These are phyloP conservation scores for Talaromyces pinophilus DNA, from an alignment of 2,329 filamentous ascomycete genomes.

Conservation along the genomic window DNA sequence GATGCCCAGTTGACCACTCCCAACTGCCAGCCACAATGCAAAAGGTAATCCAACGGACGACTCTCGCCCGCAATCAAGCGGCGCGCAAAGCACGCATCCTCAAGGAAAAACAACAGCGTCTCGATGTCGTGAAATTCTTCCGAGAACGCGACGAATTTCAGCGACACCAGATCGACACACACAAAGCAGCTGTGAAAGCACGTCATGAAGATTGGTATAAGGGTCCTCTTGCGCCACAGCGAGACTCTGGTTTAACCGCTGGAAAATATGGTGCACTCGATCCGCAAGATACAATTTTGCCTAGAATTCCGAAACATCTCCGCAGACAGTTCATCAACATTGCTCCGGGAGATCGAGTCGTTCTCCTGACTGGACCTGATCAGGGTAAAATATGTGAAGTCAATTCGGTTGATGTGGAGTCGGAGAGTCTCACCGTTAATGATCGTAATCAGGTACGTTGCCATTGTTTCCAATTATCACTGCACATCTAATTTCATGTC, in stretches of 20 bases:
- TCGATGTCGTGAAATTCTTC: conserved; percentile 35
- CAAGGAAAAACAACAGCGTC: conserved; percentile 43
- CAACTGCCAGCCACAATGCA: conserved; percentile 56
- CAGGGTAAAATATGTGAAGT: conserved; percentile 83
- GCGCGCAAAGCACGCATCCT: conserved; percentile 49
- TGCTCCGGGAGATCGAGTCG: conserved; percentile 73
- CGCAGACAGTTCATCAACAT: conserved; percentile 60
- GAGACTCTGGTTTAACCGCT: conserved; percentile 63
- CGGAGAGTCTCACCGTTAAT: conserved; percentile 61
- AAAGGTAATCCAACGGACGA: conserved; percentile 67
- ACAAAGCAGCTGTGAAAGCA: conserved; percentile 52
- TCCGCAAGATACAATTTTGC: conserved; percentile 36
- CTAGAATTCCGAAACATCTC: conserved; percentile 44
- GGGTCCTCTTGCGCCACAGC: conserved; percentile 75
- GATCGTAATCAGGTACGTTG: conserved; percentile 61
- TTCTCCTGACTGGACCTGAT: conserved; percentile 74
- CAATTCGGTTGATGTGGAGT: conserved; percentile 54
- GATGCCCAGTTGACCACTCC: not conserved
- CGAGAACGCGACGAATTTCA: conserved; percentile 36
- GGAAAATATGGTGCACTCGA: conserved; percentile 62
- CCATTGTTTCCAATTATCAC: not conserved
- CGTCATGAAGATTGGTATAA: conserved; percentile 76
- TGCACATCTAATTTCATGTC: not conserved
- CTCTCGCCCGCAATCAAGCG: conserved; percentile 66
- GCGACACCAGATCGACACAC: conserved; percentile 37